Conservation (phyloP, 2,329 filamentous ascomycete genomes). For the Hortaea werneckii region DNA sequence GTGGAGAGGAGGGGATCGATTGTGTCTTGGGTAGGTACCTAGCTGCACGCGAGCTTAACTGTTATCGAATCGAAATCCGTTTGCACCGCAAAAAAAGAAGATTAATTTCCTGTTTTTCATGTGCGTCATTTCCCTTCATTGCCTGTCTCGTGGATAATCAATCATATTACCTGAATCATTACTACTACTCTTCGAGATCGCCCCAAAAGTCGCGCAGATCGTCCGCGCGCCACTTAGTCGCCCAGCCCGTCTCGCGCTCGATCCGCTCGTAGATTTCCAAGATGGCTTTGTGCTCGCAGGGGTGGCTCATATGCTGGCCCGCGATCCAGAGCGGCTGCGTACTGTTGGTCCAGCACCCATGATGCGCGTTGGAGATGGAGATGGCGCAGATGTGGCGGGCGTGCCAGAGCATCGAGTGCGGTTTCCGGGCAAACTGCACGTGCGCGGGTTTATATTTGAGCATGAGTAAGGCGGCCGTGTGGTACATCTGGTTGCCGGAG, state of each 20-base stretch:
- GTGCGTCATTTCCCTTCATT: too few relatives aligned
- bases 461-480: conserved; percentile 45
- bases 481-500: conserved; percentile 45
- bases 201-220: conserved; percentile 46
- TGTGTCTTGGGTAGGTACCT: too few relatives aligned
- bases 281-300: conserved; percentile 36
- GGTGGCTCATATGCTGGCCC: conserved; percentile 38
- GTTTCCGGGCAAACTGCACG: conserved; percentile 18
- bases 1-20: too few relatives aligned
- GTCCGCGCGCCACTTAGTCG: conserved; percentile 43
- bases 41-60: too few relatives aligned
- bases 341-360: conserved; percentile 37
- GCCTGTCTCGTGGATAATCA: too few relatives aligned
- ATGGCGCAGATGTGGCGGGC: conserved; percentile 39
- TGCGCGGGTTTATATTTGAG: conserved; percentile 39
- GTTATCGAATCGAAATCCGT: too few relatives aligned
- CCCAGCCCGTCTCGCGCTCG: conserved; percentile 44
- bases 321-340: conserved; percentile 41
- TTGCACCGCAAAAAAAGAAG: too few relatives aligned
- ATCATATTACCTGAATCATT: too few relatives aligned
- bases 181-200: not conserved
- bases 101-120: too few relatives aligned
- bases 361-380: conserved; percentile 34
- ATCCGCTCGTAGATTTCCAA: conserved; percentile 39
- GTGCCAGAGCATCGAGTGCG: conserved; percentile 38